Evolutionary conservation across 108 stramenopile genomes (phyloP).

Genomic region (Nitzschia sp.): DNA sequence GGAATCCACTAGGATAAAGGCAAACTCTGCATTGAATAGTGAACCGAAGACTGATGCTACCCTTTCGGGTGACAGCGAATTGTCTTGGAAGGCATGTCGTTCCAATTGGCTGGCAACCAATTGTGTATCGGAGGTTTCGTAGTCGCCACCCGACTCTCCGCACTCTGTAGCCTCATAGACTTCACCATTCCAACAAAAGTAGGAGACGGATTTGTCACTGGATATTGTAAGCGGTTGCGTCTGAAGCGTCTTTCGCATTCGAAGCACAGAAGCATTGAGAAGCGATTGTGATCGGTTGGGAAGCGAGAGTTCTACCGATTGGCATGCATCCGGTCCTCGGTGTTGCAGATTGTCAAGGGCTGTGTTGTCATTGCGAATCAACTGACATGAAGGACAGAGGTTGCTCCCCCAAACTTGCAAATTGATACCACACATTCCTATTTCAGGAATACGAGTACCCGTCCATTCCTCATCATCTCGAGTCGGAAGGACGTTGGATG

Average conservation of each 20-base stretch:
- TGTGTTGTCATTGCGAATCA: not conserved
- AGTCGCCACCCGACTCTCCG: constrained; percentile 1
- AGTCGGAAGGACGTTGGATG: too few species aligned
- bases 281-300: constrained; percentile 13
- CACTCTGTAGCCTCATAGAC: constrained; percentile 41
- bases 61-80: not conserved
- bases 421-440: constrained; percentile 34
- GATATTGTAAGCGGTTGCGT: constrained; percentile 50
- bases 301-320: not conserved
- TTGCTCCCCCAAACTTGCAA: constrained; percentile 19
- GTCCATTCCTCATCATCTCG: too few species aligned
- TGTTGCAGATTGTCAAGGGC: constrained; percentile 9
- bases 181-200: constrained; percentile 85
- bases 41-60: constrained; percentile 17
- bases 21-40: constrained; percentile 52
- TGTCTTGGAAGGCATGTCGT: not conserved
- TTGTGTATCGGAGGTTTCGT: constrained; percentile 29
- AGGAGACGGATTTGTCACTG: constrained; percentile 12
- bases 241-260: constrained; percentile 49
- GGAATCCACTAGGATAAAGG: constrained; percentile 30
- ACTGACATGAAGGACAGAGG: constrained; percentile 19
- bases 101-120: constrained; percentile 23
- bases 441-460: too few species aligned
- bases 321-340: constrained; percentile 34
- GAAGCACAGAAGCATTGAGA: constrained; percentile 59